phyloP scores from a whole-genome alignment of 2,329 filamentous ascomycete genomes.

The Stagonosporopsis tanaceti region DNA sequence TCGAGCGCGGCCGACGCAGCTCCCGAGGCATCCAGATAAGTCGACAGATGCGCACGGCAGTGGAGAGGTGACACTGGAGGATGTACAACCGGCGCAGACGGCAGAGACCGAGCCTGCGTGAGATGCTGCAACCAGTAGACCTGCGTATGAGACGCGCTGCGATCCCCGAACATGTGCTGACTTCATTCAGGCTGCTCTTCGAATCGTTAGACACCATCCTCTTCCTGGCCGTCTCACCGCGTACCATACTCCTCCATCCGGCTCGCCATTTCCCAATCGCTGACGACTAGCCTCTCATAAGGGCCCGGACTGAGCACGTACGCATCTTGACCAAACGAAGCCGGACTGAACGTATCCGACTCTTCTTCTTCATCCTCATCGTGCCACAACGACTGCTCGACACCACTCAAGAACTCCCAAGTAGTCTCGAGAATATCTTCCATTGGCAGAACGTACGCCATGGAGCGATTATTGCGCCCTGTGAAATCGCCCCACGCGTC shows the following conservation, averaged over 20 bases:
- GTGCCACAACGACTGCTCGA: slow-evolving; percentile 46
- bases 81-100: not conserved
- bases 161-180: not conserved
- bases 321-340: slow-evolving; percentile 6
- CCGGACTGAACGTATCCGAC: slow-evolving; percentile 17
- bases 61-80: not conserved
- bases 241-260: slow-evolving; percentile 26
- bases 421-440: slow-evolving; percentile 40
- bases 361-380: slow-evolving; percentile 29
- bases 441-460: slow-evolving; percentile 43
- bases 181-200: not conserved
- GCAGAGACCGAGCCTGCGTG: not conserved
- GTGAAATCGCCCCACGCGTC: slow-evolving; percentile 47
- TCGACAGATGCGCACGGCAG: not conserved
- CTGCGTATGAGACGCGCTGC: not conserved
- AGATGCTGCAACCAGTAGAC: not conserved
- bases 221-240: not conserved
- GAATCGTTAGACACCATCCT: not conserved
- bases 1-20: not conserved
- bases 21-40: not conserved
- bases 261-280: slow-evolving; percentile 36
- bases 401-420: slow-evolving; percentile 47
- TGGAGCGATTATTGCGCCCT: slow-evolving; percentile 38
- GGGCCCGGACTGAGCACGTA: slow-evolving; percentile 17
- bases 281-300: slow-evolving; percentile 10